Conservation (phyloP, 345 rosid genomes). For the Kandelia obovata region DNA sequence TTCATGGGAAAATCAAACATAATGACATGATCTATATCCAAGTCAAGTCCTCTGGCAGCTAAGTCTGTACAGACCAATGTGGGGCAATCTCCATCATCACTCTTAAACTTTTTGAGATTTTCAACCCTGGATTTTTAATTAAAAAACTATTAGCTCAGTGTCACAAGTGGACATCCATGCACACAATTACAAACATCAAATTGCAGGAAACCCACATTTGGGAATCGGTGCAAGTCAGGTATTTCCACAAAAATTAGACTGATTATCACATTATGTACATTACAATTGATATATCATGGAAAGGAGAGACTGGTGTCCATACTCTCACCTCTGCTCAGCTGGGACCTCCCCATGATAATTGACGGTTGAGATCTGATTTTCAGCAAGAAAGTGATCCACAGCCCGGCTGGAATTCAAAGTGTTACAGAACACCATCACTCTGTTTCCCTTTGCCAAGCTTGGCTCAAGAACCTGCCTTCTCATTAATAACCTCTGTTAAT, state of each 20-base stretch:
- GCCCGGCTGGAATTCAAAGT: slow-evolving; percentile 91
- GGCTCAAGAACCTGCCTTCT: slow-evolving; percentile 85
- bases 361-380: slow-evolving; percentile 74
- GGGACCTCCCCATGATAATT: slow-evolving; percentile 98
- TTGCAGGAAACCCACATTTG: too few species aligned
- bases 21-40: slow-evolving; percentile 85
- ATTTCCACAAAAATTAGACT: too few species aligned
- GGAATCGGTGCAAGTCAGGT: too few species aligned
- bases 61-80: slow-evolving; percentile 92
- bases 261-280: not conserved
- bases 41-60: slow-evolving; percentile 93
- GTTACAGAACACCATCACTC: slow-evolving; percentile 92
- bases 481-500: slow-evolving; percentile 19
- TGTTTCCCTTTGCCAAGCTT: slow-evolving; percentile 88
- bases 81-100: slow-evolving; percentile 84
- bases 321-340: slow-evolving; percentile 75
- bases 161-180: not conserved
- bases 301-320: not conserved
- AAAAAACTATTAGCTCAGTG: not conserved
- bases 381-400: slow-evolving; percentile 82
- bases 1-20: slow-evolving; percentile 93
- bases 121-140: slow-evolving; percentile 50
- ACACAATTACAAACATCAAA: not conserved
- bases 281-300: not conserved
- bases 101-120: slow-evolving; percentile 84